Conservation (phyloP, 352 stramenopile species). For the Pythium biforme region DNA sequence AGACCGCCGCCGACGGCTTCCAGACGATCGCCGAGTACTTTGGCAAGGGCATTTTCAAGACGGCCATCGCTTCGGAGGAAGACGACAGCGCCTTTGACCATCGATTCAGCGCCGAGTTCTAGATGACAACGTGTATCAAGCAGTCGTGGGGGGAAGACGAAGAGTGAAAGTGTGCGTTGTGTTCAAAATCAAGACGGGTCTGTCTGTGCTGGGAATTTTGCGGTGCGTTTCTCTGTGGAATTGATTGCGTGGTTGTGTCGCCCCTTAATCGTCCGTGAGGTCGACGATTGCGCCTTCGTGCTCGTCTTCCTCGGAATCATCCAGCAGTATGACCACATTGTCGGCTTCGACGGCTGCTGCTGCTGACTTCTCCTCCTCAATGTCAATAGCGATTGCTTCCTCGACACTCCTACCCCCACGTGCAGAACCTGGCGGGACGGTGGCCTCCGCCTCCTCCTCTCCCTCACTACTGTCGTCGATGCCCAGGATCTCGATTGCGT, state of each 20-base stretch:
- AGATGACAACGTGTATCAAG: slow-evolving; percentile 19
- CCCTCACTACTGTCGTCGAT: slow-evolving; percentile 55
- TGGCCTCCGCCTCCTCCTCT: slow-evolving; percentile 31
- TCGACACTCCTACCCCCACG: background rate
- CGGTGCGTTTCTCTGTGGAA: too few relatives aligned
- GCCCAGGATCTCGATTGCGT: slow-evolving; percentile 37
- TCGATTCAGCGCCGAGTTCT: slow-evolving; percentile 86
- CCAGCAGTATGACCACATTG: slow-evolving; percentile 7
- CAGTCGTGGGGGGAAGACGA: background rate
- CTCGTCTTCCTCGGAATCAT: slow-evolving; percentile 9
- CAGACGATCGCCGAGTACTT: slow-evolving; percentile 91
- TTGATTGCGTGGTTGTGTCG: background rate
- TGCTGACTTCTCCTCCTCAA: slow-evolving; percentile 1
- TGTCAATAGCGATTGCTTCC: slow-evolving; percentile 26
- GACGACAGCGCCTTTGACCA: slow-evolving; percentile 62
- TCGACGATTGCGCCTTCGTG: slow-evolving; percentile 3
- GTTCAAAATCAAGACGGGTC: background rate
- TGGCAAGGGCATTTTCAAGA: slow-evolving; percentile 92
- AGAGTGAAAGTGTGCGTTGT: slow-evolving; percentile 10
- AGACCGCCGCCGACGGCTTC: slow-evolving; percentile 87
- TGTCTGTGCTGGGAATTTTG: slow-evolving; percentile 3
- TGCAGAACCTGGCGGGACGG: background rate
- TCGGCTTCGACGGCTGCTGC: background rate
- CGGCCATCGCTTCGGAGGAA: slow-evolving; percentile 59
- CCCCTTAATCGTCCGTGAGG: slow-evolving; percentile 21